Evolutionary conservation across 345 rosid genomes (phyloP), one percentile per base, ranked within the genome.

Genomic region (Jatropha curcas): DNA sequence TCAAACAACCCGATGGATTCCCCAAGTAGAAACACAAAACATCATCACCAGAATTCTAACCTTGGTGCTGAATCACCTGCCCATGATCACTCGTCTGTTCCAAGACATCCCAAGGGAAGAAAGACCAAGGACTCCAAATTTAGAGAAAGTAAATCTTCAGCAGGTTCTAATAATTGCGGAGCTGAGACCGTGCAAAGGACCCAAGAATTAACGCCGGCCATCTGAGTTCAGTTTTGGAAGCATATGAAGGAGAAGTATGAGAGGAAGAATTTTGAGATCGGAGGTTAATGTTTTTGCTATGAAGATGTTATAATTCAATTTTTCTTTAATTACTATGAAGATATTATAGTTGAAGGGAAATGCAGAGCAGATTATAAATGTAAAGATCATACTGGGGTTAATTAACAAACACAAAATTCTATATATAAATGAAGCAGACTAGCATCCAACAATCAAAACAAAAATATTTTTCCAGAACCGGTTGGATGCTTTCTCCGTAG

Each of bases 1-100:
- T 24, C 85, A 31, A 78, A 68, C 52, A 48, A 9, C n/a, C 31
- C 76, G 1, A n/a, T 58, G 57, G 87, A 80, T 34, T 82, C 87
- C 34, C 70, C 79, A 1, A 50, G 61, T 27, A 45, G 65, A 25
- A 80, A 81, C 6, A 45, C 85, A 11, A 3, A 58, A 1, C 74
- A 57, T 8, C 71, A 50, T 1, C 74, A 60, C 16, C 71, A 50
- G 1, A 80, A 24, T 43, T 43, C 74, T 16, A 50, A 41, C 27
- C 58, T 17, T 4, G 81, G 74, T 13, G 37, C 11, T 45, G 77
- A 70, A 43, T 70, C 79, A 7, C 73, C 78, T 4, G 50, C 31
- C 7, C 66, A 48, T 0, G 77, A 78, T 25, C 72, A 59, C 50
- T 68, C 74, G 14, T 20, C 72, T 16, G 65, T 79, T 5, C 79